Conservation (phyloP, 148 eudicot species). For the Polygonum aviculare region DNA sequence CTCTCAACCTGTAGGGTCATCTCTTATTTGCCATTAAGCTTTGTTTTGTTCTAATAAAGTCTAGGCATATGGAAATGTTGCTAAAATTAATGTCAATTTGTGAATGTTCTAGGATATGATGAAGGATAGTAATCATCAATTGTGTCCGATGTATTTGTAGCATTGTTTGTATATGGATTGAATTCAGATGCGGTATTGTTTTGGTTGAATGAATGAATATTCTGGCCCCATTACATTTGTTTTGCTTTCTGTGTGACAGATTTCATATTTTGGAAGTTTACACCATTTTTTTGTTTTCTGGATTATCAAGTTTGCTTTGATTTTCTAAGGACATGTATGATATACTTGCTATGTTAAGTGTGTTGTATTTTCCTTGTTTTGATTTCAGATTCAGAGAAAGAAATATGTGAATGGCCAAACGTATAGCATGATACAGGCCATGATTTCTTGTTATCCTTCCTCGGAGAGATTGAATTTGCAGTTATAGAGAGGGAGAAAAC, state of each 20-base stretch:
- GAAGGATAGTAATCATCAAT: background rate
- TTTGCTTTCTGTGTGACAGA: too few relatives aligned
- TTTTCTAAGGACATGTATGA: too few relatives aligned
- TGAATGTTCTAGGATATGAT: background rate
- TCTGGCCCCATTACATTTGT: too few relatives aligned
- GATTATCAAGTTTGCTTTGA: too few relatives aligned
- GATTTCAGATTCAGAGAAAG: slow-evolving; percentile 44
- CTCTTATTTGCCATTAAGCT: background rate
- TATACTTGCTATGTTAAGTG: background rate
- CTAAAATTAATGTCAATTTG: background rate
- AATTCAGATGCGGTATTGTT: too few relatives aligned
- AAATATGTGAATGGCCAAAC: slow-evolving; percentile 32
- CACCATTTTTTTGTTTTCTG: too few relatives aligned
- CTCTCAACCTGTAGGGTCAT: background rate
- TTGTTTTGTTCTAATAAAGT: background rate
- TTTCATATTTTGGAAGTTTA: too few relatives aligned
- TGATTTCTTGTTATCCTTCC: slow-evolving; percentile 28
- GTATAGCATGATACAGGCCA: slow-evolving; percentile 19
- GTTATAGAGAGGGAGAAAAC: slow-evolving; percentile 27
- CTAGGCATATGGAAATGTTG: background rate
- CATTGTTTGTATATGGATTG: too few relatives aligned
- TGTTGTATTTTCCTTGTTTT: slow-evolving; percentile 6
- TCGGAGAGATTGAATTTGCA: slow-evolving; percentile 61
- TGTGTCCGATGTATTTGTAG: too few relatives aligned
- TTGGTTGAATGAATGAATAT: too few relatives aligned